A percentile compares a stretch with the other conserved stretches of the same genome.
Evolutionary conservation across 768 basidiomycete genomes (phyloP).

Genomic region (Tephrocybe sp.): DNA sequence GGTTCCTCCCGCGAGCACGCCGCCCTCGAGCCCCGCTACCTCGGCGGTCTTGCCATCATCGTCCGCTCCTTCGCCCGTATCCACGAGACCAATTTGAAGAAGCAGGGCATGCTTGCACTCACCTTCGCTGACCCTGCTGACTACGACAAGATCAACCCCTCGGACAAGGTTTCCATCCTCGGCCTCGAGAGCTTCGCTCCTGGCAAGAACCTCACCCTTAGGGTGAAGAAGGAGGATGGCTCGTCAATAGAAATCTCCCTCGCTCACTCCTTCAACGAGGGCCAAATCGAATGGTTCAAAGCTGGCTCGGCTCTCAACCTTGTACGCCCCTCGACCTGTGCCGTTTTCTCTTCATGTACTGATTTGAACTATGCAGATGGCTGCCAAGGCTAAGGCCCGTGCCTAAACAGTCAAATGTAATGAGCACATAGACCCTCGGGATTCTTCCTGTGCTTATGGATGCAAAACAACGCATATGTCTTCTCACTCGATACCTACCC

Average conservation of each 20-base stretch:
- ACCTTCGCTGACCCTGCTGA: conserved; percentile 91
- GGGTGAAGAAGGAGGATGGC: conserved; percentile 82
- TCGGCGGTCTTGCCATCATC: conserved; percentile 95
- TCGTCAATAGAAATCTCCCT: conserved; percentile 55
- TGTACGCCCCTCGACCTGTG: conserved; percentile 31
- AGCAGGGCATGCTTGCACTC: conserved; percentile 97
- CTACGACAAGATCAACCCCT: conserved; percentile 89
- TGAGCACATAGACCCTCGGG: not conserved
- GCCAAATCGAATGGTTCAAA: conserved; percentile 99
- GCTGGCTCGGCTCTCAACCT: conserved; percentile 93
- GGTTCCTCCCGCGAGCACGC: conserved; percentile 98
- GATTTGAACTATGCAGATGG: conserved; percentile 9
- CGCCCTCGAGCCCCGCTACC: conserved; percentile 92
- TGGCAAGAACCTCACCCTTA: conserved; percentile 86
- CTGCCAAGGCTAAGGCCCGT: conserved; percentile 16
- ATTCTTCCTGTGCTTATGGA: not conserved
- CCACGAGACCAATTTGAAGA: conserved; percentile 98
- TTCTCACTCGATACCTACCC: not conserved
- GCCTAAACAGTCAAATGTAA: not conserved
- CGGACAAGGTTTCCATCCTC: conserved; percentile 86
- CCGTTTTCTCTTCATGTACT: not conserved
- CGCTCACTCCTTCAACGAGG: conserved; percentile 95
- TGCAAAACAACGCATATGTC: not conserved
- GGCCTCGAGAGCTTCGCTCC: conserved; percentile 89
- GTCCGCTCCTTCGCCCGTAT: conserved; percentile 96